phyloP scores from a whole-genome alignment of 176 grass and related monocot genomes.

The Hyparrhenia diplandra region DNA sequence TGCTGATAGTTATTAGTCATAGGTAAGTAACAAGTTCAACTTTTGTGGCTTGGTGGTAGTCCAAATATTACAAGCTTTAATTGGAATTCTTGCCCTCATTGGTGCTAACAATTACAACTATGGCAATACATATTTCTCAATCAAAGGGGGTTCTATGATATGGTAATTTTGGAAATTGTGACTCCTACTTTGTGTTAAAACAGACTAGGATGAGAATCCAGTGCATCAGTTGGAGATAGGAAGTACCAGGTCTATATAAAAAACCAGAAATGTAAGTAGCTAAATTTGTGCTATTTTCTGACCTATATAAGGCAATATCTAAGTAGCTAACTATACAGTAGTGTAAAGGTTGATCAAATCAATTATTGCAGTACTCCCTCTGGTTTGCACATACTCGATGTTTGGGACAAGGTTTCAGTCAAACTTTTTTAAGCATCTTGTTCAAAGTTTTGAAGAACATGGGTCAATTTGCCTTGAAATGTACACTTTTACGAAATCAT shows the following conservation, averaged over 20 bases:
- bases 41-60: neutral
- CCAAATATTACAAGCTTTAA: no score
- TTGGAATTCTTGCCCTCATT: neutral
- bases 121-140: neutral
- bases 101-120: neutral
- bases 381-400: neutral
- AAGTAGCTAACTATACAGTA: neutral
- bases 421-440: neutral
- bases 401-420: neutral
- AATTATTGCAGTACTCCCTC: neutral
- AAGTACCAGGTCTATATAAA: neutral
- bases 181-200: neutral
- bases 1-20: no score
- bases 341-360: neutral
- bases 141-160: neutral
- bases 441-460: neutral
- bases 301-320: neutral
- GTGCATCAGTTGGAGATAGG: neutral
- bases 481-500: neutral
- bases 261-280: neutral
- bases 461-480: neutral
- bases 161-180: slow-evolving; percentile 4
- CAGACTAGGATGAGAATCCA: neutral
- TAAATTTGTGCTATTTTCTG: neutral
- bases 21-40: neutral